Percentiles rank a stretch among this genome's conserved stretches.
phyloP scores from a whole-genome alignment of 192 early-diverging fungal species.

The Entomortierella parvispora region DNA sequence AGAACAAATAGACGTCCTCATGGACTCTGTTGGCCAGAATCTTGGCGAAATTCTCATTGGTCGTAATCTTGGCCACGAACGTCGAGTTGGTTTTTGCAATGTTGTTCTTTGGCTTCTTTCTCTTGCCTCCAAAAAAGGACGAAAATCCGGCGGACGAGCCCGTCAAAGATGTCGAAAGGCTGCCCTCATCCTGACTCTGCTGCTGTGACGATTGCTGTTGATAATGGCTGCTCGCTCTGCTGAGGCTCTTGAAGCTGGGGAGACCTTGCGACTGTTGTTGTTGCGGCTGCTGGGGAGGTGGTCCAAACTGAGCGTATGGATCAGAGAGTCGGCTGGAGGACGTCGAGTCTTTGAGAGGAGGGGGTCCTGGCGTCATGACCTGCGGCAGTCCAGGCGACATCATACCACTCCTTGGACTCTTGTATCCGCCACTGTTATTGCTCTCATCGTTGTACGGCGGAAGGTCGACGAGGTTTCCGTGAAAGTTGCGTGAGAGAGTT shows the following conservation, averaged over 20 bases:
- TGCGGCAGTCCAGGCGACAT: conserved; percentile 31
- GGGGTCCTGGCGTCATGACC: conserved; percentile 18
- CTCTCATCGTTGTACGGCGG: conserved; percentile 28
- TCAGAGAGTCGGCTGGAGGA: conserved; percentile 20
- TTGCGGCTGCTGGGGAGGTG: conserved; percentile 23
- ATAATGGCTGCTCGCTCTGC: conserved; percentile 31
- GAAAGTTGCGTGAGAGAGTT: conserved; percentile 25
- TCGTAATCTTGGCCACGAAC: conserved; percentile 75
- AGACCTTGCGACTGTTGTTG: conserved; percentile 14
- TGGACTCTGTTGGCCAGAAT: conserved; percentile 63
- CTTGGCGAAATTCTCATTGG: conserved; percentile 75
- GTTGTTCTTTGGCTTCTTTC: conserved; percentile 68
- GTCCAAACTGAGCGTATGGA: conserved; percentile 38
- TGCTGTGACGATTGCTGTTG: conserved; percentile 19
- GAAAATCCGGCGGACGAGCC: conserved; percentile 36
- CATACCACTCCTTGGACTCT: conserved; percentile 14
- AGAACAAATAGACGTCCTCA: conserved; percentile 77
- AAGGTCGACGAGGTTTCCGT: conserved; percentile 38
- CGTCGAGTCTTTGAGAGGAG: conserved; percentile 34
- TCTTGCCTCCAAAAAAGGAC: conserved; percentile 44
- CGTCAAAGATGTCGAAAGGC: conserved; percentile 5
- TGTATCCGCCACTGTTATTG: background rate
- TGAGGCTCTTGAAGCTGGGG: conserved; percentile 13
- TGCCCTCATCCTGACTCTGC: conserved; percentile 21
- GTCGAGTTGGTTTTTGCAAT: conserved; percentile 80